Percentiles rank a stretch among this genome's conserved stretches.
phyloP scores from a whole-genome alignment of 176 grass and related monocot genomes.

The Oryza meridionalis region DNA sequence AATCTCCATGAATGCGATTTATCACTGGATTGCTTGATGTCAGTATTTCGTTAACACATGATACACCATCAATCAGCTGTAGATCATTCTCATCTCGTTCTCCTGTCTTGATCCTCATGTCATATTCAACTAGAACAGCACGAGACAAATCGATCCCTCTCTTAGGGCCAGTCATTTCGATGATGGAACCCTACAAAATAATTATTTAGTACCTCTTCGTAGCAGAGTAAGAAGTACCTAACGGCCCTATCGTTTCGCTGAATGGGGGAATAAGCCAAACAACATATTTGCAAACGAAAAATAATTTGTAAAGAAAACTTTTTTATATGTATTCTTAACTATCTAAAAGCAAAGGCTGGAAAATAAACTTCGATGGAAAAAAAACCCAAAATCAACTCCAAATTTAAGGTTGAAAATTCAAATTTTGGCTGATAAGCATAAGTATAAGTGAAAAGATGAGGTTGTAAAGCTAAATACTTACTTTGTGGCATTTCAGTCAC shows the following conservation, averaged over 20 bases:
- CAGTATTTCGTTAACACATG: neutral
- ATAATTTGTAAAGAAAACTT: too few species aligned
- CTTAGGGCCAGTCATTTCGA: conserved; percentile 28
- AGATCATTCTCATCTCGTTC: conserved; percentile 14
- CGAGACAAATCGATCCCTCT: conserved; percentile 9
- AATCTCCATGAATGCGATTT: neutral
- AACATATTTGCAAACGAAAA: too few species aligned
- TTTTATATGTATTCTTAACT: too few species aligned
- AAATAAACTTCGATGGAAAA: too few species aligned
- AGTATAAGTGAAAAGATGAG: too few species aligned
- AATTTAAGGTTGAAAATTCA: too few species aligned
- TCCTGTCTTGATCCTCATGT: conserved; percentile 23
- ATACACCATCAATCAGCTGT: conserved; percentile 33
- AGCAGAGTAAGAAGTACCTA: neutral
- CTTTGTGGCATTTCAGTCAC: too few species aligned
- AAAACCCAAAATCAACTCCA: too few species aligned
- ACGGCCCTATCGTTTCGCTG: too few species aligned
- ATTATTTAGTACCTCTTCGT: neutral
- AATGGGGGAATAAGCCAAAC: too few species aligned
- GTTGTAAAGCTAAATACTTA: neutral
- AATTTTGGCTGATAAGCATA: too few species aligned
- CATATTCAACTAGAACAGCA: conserved; percentile 22
- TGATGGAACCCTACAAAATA: conserved; percentile 34
- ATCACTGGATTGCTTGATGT: neutral
- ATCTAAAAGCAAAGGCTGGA: too few species aligned